Conservation (phyloP, 345 rosid species). For the Gossypioides kirkii region DNA sequence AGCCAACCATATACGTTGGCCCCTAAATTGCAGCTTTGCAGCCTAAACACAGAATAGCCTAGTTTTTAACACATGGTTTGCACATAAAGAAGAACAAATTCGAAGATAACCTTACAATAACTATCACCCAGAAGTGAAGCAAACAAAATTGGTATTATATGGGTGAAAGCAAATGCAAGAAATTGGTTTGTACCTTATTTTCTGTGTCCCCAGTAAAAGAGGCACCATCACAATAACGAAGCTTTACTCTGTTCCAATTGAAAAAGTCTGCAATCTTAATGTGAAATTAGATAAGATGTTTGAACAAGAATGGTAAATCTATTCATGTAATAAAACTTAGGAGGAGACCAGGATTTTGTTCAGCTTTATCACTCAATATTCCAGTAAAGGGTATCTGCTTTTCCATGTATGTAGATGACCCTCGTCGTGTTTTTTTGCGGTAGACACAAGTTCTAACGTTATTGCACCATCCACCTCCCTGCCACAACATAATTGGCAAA, state of each 20-base stretch:
- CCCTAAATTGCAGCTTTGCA: conserved; percentile 78
- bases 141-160: background rate
- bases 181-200: conserved; percentile 42
- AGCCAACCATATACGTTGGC: conserved; percentile 89
- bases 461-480: conserved; percentile 99
- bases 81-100: background rate
- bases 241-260: conserved; percentile 91
- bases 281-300: background rate
- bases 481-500: conserved; percentile 20
- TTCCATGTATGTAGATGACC: conserved; percentile 84
- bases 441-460: conserved; percentile 62
- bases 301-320: background rate
- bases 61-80: background rate
- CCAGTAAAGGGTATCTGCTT: conserved; percentile 69
- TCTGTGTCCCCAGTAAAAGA: conserved; percentile 77
- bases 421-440: conserved; percentile 65
- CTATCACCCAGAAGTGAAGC: background rate
- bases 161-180: background rate
- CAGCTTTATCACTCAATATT: conserved; percentile 63
- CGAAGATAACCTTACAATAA: background rate
- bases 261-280: conserved; percentile 58
- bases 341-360: conserved; percentile 69
- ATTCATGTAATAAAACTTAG: background rate
- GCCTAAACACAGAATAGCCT: conserved; percentile 39
- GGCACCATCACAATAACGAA: conserved; percentile 96